A percentile compares a stretch with the other conserved stretches of the same genome.
Conservation (phyloP, 2,329 filamentous ascomycete species). For the Pseudocercospora cruenta region DNA sequence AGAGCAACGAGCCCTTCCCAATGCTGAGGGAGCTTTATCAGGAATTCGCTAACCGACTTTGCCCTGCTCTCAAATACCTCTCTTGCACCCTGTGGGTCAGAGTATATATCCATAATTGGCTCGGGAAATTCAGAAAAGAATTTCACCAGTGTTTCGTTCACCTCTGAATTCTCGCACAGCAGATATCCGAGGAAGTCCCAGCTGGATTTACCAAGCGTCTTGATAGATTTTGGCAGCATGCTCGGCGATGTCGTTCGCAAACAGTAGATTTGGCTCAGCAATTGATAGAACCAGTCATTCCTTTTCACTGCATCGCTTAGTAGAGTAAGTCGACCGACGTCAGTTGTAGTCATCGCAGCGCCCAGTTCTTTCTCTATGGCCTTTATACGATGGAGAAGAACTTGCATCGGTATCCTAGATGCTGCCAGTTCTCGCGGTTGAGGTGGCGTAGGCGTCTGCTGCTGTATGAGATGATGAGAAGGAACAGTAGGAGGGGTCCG, state of each 20-base stretch:
- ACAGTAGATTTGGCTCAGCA: constrained; percentile 68
- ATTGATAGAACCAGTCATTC: constrained; percentile 66
- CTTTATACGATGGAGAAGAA: constrained; percentile 14
- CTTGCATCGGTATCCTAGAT: constrained; percentile 16
- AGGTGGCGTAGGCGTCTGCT: not conserved
- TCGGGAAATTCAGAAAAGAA: constrained; percentile 59
- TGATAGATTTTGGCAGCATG: constrained; percentile 44
- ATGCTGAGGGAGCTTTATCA: constrained; percentile 31
- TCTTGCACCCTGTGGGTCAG: constrained; percentile 44
- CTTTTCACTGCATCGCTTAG: constrained; percentile 59
- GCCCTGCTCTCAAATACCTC: constrained; percentile 40
- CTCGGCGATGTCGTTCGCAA: constrained; percentile 51
- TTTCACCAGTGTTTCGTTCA: constrained; percentile 46
- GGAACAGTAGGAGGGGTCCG: not conserved
- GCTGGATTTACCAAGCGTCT: constrained; percentile 37
- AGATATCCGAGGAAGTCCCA: constrained; percentile 47
- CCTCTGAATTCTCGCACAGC: constrained; percentile 50
- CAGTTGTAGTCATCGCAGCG: constrained; percentile 10
- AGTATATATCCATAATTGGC: constrained; percentile 44
- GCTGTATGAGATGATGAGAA: constrained; percentile 7
- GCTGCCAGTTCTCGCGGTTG: constrained; percentile 1
- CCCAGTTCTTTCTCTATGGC: constrained; percentile 8
- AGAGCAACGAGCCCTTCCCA: constrained; percentile 24
- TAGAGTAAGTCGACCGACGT: constrained; percentile 53
- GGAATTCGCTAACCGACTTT: constrained; percentile 27